Conservation (phyloP, 768 basidiomycete genomes). For the Mycena pura region DNA sequence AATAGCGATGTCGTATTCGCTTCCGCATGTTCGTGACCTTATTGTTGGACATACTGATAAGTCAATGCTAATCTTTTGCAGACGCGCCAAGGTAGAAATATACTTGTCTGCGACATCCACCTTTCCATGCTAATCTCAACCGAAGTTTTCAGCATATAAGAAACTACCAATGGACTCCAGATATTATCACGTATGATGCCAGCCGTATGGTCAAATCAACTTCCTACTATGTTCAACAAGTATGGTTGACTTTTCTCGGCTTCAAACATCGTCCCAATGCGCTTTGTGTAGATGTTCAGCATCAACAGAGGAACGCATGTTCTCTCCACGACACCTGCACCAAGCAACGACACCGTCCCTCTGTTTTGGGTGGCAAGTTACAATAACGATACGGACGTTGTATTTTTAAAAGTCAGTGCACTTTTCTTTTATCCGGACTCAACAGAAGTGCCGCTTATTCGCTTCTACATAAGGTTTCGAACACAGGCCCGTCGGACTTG, state of each 20-base stretch:
- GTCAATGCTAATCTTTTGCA: constrained; percentile 4
- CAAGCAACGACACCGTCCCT: constrained; percentile 35
- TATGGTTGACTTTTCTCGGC: constrained; percentile 15
- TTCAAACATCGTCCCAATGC: neutral
- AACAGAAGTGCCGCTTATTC: neutral
- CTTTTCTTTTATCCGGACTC: neutral
- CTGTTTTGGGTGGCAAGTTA: constrained; percentile 44
- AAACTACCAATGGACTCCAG: constrained; percentile 46
- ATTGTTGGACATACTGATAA: neutral
- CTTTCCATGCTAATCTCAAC: neutral
- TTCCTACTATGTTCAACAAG: constrained; percentile 48
- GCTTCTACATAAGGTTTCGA: constrained; percentile 38
- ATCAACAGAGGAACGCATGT: constrained; percentile 44
- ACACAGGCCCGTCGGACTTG: constrained; percentile 37
- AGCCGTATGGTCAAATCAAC: constrained; percentile 41
- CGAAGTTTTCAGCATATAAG: constrained; percentile 42
- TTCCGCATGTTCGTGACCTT: constrained; percentile 50
- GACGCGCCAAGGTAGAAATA: constrained; percentile 36
- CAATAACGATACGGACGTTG: constrained; percentile 40
- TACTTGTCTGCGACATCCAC: neutral
- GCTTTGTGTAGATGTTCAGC: constrained; percentile 50
- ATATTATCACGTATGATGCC: constrained; percentile 47
- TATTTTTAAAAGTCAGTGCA: constrained; percentile 41
- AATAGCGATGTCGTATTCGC: constrained; percentile 66
- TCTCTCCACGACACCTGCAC: constrained; percentile 34